Evolutionary conservation across 1,139 yeast genomes (phyloP), one percentile per base, ranked within the genome.

Genomic region (Wickerhamomyces sp.): DNA sequence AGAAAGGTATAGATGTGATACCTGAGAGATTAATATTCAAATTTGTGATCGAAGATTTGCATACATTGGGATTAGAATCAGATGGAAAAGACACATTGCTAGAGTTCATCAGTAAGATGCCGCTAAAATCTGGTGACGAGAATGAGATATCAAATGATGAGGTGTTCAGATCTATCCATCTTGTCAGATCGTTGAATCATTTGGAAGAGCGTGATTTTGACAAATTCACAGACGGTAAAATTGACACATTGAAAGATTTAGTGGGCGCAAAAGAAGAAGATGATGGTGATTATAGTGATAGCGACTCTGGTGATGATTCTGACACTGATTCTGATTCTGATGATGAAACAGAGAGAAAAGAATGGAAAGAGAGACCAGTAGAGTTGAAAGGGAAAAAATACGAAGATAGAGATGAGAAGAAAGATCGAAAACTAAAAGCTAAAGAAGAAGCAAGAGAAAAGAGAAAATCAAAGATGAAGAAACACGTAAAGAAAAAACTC

Each of bases 401-500:
- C 58, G 94, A 86, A 54, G 95, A 90, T 56, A 84, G 89, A 56
- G 96, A 88, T 19, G 80, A 70, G 0, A 92, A 90, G 61, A 87
- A 83, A 56, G 81, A 78, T 36, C 74, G 97, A 41, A 94, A 94
- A 62, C 83, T 82, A 54, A 84, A 82, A 19, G 82, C 88, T 17
- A 92, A 88, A 59, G 84, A 80, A 30, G 88, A 81, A 14, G 86
- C 88, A 46, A 84, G 83, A 54, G 97, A 90, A 53, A 89, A 86
- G 65, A 74, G 98, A 43, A 82, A 88, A 58, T 81, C 81, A 5
- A 94, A 94, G 61, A 83, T 92, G 81, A 92, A 92, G 62, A 94
- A 94, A 62, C 88, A 86, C 61, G 64, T 88, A 30, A 92, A 92
- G 67, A 92, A 92, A 74, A 83, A 82, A 59, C 64, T 83, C 32